phyloP scores from a whole-genome alignment of 331 rosid species.

The Pyrus hybrid region DNA sequence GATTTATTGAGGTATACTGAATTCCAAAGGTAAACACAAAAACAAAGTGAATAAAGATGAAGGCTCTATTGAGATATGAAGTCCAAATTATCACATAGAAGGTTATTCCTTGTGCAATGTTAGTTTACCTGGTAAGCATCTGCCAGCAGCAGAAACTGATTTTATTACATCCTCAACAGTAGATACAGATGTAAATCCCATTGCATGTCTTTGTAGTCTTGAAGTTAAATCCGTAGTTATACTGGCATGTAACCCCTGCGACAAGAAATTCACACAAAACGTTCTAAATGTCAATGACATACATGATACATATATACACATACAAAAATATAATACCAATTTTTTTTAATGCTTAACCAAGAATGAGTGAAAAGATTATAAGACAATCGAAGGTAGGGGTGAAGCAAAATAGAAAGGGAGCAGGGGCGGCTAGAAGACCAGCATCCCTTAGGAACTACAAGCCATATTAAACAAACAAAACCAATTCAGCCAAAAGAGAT shows the following conservation, averaged over 20 bases:
- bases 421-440: background rate
- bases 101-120: background rate
- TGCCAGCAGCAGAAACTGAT: constrained; percentile 30
- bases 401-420: background rate
- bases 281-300: background rate
- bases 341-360: background rate
- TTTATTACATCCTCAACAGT: constrained; percentile 24
- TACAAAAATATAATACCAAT: background rate
- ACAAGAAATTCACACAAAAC: background rate
- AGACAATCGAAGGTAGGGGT: background rate
- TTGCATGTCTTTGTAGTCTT: constrained; percentile 29
- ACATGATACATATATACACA: background rate
- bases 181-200: constrained; percentile 24
- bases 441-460: background rate
- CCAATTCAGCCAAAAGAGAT: background rate
- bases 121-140: constrained; percentile 40
- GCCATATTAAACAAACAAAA: background rate
- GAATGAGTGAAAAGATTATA: background rate
- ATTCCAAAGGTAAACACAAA: background rate
- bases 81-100: background rate
- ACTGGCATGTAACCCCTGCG: constrained; percentile 46
- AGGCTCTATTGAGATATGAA: background rate
- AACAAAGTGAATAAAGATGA: background rate
- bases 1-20: background rate
- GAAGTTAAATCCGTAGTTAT: constrained; percentile 34